A percentile compares a stretch with the other conserved stretches of the same genome.
These are phyloP conservation scores for Alternaria sp. DNA, from an alignment of 2,329 filamentous ascomycete genomes.

Conservation along the genomic window DNA sequence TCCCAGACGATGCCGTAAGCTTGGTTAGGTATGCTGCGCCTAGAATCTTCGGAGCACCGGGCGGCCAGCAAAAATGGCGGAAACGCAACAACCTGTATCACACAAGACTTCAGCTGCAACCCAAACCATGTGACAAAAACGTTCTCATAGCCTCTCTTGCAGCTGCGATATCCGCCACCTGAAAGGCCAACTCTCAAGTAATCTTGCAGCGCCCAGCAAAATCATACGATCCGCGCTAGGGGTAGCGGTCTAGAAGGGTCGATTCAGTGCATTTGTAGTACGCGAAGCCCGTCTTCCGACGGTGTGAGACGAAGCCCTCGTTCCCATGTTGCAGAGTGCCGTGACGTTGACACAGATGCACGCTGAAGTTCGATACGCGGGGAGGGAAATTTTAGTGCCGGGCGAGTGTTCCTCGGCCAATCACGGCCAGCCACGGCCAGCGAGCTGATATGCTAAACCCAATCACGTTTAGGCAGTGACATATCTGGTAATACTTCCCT, in stretches of 20 bases:
- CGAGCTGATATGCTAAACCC: not conserved
- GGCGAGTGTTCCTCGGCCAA: not conserved
- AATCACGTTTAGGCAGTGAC: not conserved
- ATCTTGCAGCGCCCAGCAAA: slow-evolving; percentile 1
- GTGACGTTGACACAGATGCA: slow-evolving; percentile 1
- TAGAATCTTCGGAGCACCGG: slow-evolving; percentile 10
- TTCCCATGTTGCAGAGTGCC: slow-evolving; percentile 8
- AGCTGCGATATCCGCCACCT: slow-evolving; percentile 5
- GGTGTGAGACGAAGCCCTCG: slow-evolving; percentile 8
- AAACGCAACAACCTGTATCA: not conserved
- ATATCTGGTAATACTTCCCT: not conserved
- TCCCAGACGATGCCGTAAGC: slow-evolving; percentile 10
- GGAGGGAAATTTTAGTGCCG: not conserved
- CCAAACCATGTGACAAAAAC: not conserved
- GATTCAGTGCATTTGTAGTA: not conserved
- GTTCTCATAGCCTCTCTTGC: not conserved
- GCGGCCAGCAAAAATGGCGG: not conserved
- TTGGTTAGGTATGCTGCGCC: slow-evolving; percentile 5
- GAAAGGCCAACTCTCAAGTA: not conserved
- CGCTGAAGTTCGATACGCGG: not conserved
- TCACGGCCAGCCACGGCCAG: not conserved
- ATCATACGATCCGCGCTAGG: slow-evolving; percentile 1
- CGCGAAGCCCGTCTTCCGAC: not conserved
- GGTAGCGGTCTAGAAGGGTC: not conserved
- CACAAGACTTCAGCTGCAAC: slow-evolving; percentile 5